Evolutionary conservation across 2,329 filamentous ascomycete genomes (phyloP).

Genomic region (Cladophialophora chaetospira): DNA sequence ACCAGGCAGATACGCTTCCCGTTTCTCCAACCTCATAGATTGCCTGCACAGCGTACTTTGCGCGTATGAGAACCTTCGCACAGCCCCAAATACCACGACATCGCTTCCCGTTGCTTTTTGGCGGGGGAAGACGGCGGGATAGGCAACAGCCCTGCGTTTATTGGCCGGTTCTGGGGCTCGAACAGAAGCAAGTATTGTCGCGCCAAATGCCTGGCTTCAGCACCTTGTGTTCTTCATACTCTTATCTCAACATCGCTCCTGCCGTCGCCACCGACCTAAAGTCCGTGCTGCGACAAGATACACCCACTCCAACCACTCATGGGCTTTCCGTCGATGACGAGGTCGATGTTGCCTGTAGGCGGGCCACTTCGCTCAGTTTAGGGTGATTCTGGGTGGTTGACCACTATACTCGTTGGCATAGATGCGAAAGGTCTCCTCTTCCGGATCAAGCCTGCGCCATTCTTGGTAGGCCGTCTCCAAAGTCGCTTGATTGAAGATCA

Average conservation of each 20-base stretch:
- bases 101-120: neutral
- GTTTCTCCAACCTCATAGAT: too few relatives aligned
- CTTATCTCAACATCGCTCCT: neutral
- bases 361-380: neutral
- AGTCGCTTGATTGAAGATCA: neutral
- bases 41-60: too few relatives aligned
- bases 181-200: neutral
- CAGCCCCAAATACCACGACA: too few relatives aligned
- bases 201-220: neutral
- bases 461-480: neutral
- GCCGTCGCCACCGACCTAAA: neutral
- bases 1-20: neutral
- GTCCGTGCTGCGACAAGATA: too few relatives aligned
- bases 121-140: conserved; percentile 2
- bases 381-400: too few relatives aligned
- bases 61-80: neutral
- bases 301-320: too few relatives aligned
- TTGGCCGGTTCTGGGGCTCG: neutral
- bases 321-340: neutral
- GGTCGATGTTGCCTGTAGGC: neutral
- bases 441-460: too few relatives aligned
- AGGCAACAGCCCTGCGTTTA: conserved; percentile 6
- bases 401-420: neutral
- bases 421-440: too few relatives aligned
- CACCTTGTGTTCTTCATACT: neutral